Base-by-base conservation (phyloP, 495 filamentous ascomycete genomes). In the Platismatia glauca region DNA sequence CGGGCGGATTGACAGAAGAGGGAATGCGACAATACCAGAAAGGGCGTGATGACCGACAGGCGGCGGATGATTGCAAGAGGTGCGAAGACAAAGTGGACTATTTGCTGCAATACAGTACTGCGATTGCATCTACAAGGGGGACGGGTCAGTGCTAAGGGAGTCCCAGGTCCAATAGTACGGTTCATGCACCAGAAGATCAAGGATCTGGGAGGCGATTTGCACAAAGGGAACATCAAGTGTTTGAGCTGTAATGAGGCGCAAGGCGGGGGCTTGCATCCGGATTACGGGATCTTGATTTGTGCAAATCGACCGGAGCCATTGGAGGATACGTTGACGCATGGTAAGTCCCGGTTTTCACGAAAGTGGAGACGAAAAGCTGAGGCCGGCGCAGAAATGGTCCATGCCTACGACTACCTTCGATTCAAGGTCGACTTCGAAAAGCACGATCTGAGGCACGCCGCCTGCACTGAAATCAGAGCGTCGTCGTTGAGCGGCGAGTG, bases 381-480 rank as follows among this genome's bases (percentile, higher is more conserved):
- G 22, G 33, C 11, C 9, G 18, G 24, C 22, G 4, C 24, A 70
- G 94, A 98, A 77, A 91, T 98, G 87, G 86, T 98, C 59, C 94
- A 98, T 77, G 93, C 91, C 12, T 97, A 89, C 78, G 94, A 98
- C 71, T 89, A 96, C 73, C 71, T 97, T 68, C 73, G 91, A 65
- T 98, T 90, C 77, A 90, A 95, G 74, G 84, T 96, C 41, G 85
- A 98, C 66, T 90, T 85, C 27, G 8, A 29, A 82, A 74, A 75
- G 7, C 85, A 86, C 61, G 81, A 89, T 67, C 70, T 98, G 74
- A 84, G 86, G 72, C 94, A 97, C 77, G 87, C 90, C 44, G 94
- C 94, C 58, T 97, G 95, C 71, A 87, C 90, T n/a, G 94, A 98
- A 90, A 96, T 98, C 67, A 86, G 94, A 68, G 94, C 94, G 39